Evolutionary conservation across 257 asterid genomes (phyloP), one percentile per base, ranked within the genome.

Genomic region (Linderniella brevidens): DNA sequence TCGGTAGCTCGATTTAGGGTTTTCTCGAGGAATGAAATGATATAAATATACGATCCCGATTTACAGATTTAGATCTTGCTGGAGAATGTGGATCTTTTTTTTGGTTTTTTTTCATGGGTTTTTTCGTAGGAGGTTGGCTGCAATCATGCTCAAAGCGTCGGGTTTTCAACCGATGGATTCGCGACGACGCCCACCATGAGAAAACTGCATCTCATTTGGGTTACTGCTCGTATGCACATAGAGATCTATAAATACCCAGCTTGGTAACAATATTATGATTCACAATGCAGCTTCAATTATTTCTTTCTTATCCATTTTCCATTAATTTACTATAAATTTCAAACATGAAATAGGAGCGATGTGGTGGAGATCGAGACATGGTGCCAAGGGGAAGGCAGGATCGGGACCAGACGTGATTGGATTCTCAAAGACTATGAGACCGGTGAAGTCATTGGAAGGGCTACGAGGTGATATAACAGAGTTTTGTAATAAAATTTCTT

Each of bases 331-430:
- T 50, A 42, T 36, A 15, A 9, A 17, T 71, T 16, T 47, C 48
- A 17, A 19, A 51, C 45, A 35, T 44, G 64, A 61, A 57, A 66
- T 84, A 88, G 97, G 97, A 66, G 95, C 60, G 82, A 85, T 52
- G 92, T 90, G 16, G 69, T 90, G 63, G 96, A 90, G 76, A 84
- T 90, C 42, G 98, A 90, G 80, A 90, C 98, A 10, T 90, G 98
- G 98, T 82, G 94, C 63, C 98, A 90, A 71, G 64, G 79, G 35
- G 94, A 85, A 70, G 95, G 98, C 59, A 69, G 86, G 62, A 75
- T 84, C 43, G 92, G 94, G 48, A 77, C 93, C 8, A 70, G 96
- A 59, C 98, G 94, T 8, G 96, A 90, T 68, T 90, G 96, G 96
- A 77, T 85, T 63, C 72, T 90, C 44, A 81, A 73, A 64, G 94